phyloP scores from a whole-genome alignment of 345 rosid species.

The Heritiera fomes region DNA sequence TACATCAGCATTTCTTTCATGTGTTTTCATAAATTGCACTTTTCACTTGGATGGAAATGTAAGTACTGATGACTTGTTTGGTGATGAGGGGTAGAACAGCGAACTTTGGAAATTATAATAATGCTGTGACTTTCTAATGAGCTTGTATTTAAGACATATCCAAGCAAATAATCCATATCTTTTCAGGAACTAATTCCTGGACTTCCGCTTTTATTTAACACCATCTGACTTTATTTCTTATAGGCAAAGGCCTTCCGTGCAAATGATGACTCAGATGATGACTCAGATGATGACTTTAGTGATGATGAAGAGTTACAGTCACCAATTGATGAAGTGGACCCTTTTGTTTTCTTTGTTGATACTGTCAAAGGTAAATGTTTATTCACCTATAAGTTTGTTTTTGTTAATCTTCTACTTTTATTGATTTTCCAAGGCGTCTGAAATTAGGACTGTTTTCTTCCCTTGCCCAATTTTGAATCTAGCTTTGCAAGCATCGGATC shows the following conservation, averaged over 20 bases:
- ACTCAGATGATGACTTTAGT: conserved; percentile 87
- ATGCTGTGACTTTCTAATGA: neutral
- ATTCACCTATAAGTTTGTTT: neutral
- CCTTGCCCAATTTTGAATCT: conserved; percentile 11
- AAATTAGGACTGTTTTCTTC: neutral
- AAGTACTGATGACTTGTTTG: neutral
- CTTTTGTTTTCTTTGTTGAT: conserved; percentile 88
- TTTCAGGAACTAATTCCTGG: neutral
- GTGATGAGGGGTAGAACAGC: neutral
- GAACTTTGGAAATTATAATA: neutral
- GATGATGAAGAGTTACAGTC: conserved; percentile 95
- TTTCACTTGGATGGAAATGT: neutral
- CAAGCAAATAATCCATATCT: neutral
- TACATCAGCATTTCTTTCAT: neutral
- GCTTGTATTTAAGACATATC: neutral
- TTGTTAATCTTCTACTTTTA: neutral
- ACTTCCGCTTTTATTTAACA: neutral
- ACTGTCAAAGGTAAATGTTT: conserved; percentile 66
- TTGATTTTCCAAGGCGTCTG: conserved; percentile 4
- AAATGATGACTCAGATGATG: conserved; percentile 63
- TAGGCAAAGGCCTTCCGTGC: conserved; percentile 79
- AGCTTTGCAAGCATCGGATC: conserved; percentile 81
- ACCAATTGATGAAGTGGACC: conserved; percentile 97
- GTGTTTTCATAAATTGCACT: neutral
- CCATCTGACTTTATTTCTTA: neutral